A percentile compares a stretch with the other conserved stretches of the same genome.
These are phyloP conservation scores for Dictyophora rubrovolvata DNA, from an alignment of 768 basidiomycete species.

Conservation along the genomic window DNA sequence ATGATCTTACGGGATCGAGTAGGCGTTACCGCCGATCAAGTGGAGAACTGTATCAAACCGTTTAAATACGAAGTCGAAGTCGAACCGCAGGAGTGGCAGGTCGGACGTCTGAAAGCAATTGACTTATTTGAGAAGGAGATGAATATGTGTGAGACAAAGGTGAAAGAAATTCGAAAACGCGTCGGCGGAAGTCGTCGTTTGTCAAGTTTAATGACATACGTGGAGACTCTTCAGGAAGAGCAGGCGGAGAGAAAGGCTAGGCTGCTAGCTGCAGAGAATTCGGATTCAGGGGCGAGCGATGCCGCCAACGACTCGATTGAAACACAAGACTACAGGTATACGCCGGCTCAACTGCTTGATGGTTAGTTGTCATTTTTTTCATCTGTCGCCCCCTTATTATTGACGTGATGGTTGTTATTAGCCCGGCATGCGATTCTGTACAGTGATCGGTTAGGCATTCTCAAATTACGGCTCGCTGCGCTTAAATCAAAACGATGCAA, in stretches of 20 bases:
- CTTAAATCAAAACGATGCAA: constrained; percentile 85
- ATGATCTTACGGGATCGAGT: constrained; percentile 88
- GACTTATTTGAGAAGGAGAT: constrained; percentile 81
- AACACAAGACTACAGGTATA: constrained; percentile 78
- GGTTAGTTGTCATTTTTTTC: constrained; percentile 39
- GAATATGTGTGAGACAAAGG: constrained; percentile 71
- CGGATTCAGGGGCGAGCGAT: constrained; percentile 21
- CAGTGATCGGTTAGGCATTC: constrained; percentile 64
- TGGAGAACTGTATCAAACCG: constrained; percentile 99
- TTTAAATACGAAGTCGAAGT: constrained; percentile 98
- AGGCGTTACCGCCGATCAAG: constrained; percentile 92
- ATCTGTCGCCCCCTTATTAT: neutral
- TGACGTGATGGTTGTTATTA: constrained; percentile 21
- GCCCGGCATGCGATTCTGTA: constrained; percentile 91
- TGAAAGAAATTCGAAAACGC: constrained; percentile 77
- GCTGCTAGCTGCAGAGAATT: constrained; percentile 28
- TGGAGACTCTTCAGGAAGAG: constrained; percentile 70
- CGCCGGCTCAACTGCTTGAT: constrained; percentile 83
- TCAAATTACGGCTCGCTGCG: constrained; percentile 79
- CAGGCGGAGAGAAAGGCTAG: constrained; percentile 53
- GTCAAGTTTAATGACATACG: constrained; percentile 67
- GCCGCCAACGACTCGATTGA: constrained; percentile 29
- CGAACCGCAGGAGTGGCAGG: constrained; percentile 86
- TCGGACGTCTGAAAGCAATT: constrained; percentile 64
- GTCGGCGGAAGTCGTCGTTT: constrained; percentile 83